Conservation (phyloP, 345 rosid species). For the Kandelia obovata region DNA sequence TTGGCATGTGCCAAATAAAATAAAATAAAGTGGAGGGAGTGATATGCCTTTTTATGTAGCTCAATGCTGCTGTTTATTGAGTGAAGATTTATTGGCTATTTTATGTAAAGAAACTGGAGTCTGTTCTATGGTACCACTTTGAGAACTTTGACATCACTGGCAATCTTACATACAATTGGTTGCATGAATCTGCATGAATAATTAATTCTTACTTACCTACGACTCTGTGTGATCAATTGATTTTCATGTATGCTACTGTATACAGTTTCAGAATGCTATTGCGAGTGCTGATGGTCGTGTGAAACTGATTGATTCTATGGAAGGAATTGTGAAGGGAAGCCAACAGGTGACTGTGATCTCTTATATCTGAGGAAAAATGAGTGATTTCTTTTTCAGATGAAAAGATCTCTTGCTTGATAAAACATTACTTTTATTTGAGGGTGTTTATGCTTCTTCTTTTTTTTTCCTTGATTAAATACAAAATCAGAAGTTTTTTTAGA, state of each 20-base stretch:
- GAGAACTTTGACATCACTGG: neutral
- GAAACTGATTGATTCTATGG: slow-evolving; percentile 75
- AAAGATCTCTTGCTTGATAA: neutral
- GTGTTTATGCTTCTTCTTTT: no score
- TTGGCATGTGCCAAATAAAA: neutral
- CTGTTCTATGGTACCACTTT: neutral
- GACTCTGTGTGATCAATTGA: neutral
- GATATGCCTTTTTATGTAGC: neutral
- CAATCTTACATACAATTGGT: neutral
- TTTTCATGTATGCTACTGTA: slow-evolving; percentile 1
- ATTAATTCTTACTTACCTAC: neutral
- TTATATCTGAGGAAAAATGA: neutral
- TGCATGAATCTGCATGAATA: neutral
- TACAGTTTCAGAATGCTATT: slow-evolving; percentile 78
- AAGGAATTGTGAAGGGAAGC: slow-evolving; percentile 74
- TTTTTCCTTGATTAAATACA: no score
- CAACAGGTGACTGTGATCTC: slow-evolving; percentile 50
- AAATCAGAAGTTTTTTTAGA: no score
- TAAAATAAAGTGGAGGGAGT: neutral
- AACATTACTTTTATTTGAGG: no score
- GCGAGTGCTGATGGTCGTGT: slow-evolving; percentile 52
- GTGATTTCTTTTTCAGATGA: neutral
- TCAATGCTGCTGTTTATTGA: neutral
- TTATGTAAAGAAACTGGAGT: neutral
- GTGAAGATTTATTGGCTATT: neutral